phyloP scores from a whole-genome alignment of 164 flowering plant genomes.

The Stephania yunnanensis region DNA sequence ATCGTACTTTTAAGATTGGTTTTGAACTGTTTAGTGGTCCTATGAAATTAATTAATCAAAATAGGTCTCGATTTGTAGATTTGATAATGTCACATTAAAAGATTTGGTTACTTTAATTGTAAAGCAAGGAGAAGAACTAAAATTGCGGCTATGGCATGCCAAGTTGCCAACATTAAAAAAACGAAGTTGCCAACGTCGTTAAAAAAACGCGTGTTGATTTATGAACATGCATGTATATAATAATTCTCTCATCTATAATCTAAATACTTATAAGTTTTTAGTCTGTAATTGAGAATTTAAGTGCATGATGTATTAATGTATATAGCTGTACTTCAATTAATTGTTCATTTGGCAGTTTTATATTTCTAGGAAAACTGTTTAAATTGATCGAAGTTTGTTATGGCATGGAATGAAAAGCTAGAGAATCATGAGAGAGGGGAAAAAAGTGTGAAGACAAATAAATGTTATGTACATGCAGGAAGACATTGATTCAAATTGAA shows the following conservation, averaged over 20 bases:
- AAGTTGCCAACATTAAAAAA: too few relatives aligned
- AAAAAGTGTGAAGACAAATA: neutral
- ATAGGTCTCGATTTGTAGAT: neutral
- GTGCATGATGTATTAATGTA: too few relatives aligned
- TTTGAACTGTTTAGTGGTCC: constrained; percentile 1
- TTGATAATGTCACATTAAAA: neutral
- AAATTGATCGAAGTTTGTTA: neutral
- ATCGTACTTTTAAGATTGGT: neutral
- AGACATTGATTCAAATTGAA: neutral
- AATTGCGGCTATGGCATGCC: neutral
- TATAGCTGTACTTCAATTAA: too few relatives aligned
- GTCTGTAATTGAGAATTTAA: too few relatives aligned
- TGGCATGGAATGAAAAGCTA: neutral
- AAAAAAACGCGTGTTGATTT: too few relatives aligned
- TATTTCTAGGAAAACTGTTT: neutral
- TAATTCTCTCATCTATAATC: too few relatives aligned
- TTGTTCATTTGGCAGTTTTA: neutral
- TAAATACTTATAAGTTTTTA: too few relatives aligned
- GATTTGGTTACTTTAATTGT: neutral
- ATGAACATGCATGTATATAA: too few relatives aligned
- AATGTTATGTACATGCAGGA: neutral
- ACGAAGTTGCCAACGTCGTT: too few relatives aligned
- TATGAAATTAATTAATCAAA: neutral
- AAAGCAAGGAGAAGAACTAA: neutral
- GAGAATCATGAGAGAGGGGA: neutral